These are phyloP conservation scores for Colletotrichum sp. DNA, from an alignment of 2,329 filamentous ascomycete genomes.

Conservation along the genomic window DNA sequence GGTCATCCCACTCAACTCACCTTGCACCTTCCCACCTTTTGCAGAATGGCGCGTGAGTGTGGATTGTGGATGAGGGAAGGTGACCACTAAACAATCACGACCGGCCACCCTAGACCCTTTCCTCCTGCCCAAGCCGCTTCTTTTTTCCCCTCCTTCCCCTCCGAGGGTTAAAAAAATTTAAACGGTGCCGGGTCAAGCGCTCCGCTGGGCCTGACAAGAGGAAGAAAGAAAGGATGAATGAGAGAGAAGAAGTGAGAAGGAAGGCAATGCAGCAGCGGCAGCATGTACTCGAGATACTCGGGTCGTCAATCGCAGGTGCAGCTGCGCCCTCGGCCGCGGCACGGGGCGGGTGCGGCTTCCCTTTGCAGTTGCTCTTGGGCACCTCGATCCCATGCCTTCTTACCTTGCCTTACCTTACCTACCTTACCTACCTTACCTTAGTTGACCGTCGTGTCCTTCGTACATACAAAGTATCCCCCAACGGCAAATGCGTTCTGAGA, in stretches of 20 bases:
- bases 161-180: neutral
- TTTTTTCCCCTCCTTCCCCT: constrained; percentile 14
- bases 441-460: neutral
- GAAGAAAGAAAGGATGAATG: neutral
- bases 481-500: neutral
- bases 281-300: neutral
- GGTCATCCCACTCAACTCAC: constrained; percentile 2
- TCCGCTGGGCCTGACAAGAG: neutral
- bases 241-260: neutral
- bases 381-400: neutral
- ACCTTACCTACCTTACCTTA: neutral
- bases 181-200: constrained; percentile 23
- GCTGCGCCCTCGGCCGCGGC: neutral
- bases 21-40: neutral
- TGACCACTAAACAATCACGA: neutral
- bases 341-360: constrained; percentile 10
- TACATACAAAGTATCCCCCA: neutral
- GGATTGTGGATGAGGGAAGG: constrained; percentile 7
- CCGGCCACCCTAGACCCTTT: neutral
- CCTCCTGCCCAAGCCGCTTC: neutral
- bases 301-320: neutral
- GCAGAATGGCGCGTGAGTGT: constrained; percentile 8
- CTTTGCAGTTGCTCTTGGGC: neutral
- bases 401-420: neutral
- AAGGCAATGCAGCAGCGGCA: neutral